These are phyloP conservation scores for Neonectria coccinea DNA, from an alignment of 2,329 filamentous ascomycete species.

Conservation along the genomic window DNA sequence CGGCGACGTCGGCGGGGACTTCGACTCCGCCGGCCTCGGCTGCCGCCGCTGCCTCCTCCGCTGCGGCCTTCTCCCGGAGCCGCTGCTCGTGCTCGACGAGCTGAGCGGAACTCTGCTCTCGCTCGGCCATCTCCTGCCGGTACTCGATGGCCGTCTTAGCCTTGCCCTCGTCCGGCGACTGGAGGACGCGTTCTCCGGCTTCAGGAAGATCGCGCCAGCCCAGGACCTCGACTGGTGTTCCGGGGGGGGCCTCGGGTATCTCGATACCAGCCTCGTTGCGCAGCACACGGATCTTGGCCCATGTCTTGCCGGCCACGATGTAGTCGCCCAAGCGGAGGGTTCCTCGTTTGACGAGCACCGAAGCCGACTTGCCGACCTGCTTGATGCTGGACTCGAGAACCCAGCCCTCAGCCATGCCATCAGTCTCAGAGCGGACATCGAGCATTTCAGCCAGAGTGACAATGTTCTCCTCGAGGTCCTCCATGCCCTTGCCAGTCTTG, in stretches of 20 bases:
- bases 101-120: constrained; percentile 80
- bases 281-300: constrained; percentile 85
- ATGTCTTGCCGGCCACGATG: constrained; percentile 88
- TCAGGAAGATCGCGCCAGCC: constrained; percentile 89
- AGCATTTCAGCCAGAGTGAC: constrained; percentile 88
- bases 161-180: constrained; percentile 81
- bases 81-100: constrained; percentile 79
- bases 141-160: constrained; percentile 84
- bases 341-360: constrained; percentile 87
- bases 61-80: constrained; percentile 66
- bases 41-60: constrained; percentile 50
- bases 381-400: constrained; percentile 93
- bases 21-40: constrained; percentile 53
- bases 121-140: constrained; percentile 77
- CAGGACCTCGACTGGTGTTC: constrained; percentile 90
- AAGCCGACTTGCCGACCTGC: constrained; percentile 84
- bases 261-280: constrained; percentile 85
- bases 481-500: constrained; percentile 93
- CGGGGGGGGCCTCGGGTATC: constrained; percentile 81
- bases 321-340: constrained; percentile 84
- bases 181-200: constrained; percentile 88
- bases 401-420: constrained; percentile 90
- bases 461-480: constrained; percentile 90
- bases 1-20: constrained; percentile 53
- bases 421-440: constrained; percentile 84